These are phyloP conservation scores for Sordariomycetes sp. DNA, from an alignment of 2,329 filamentous ascomycete genomes.

Conservation along the genomic window DNA sequence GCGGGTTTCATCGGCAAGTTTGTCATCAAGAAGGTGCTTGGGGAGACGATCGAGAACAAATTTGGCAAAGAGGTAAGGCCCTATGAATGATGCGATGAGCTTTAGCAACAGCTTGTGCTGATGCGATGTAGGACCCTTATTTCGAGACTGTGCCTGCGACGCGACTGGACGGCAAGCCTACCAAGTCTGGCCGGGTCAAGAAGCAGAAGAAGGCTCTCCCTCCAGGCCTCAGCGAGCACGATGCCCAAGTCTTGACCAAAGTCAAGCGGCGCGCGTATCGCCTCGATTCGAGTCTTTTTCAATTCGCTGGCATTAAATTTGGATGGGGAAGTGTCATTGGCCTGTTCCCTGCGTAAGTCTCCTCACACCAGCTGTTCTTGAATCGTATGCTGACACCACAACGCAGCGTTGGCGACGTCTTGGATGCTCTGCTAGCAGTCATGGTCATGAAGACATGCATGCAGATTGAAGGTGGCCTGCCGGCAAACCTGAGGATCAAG, in stretches of 20 bases:
- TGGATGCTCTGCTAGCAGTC: constrained; percentile 65
- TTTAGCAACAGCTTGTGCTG: not conserved
- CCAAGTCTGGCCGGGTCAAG: constrained; percentile 54
- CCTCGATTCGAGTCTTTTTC: constrained; percentile 79
- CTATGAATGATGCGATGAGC: not conserved
- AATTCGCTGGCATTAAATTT: constrained; percentile 70
- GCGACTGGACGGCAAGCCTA: constrained; percentile 53
- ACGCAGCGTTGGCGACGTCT: constrained; percentile 60
- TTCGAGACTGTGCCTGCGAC: constrained; percentile 76
- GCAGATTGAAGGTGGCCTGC: constrained; percentile 69
- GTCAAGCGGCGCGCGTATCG: constrained; percentile 80
- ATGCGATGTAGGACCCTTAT: constrained; percentile 64
- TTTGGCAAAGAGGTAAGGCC: constrained; percentile 45
- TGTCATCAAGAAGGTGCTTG: constrained; percentile 46
- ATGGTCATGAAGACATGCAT: constrained; percentile 66
- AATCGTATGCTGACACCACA: constrained; percentile 9
- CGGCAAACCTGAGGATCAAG: constrained; percentile 44
- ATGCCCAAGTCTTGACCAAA: constrained; percentile 72
- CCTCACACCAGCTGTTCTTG: not conserved
- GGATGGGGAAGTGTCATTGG: constrained; percentile 87
- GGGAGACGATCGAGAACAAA: constrained; percentile 47
- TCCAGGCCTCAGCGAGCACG: constrained; percentile 71
- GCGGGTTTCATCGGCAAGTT: constrained; percentile 42
- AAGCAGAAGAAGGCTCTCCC: constrained; percentile 81
- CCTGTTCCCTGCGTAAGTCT: constrained; percentile 66